Percentiles rank a stretch among this genome's conserved stretches.
phyloP scores from a whole-genome alignment of 2,329 filamentous ascomycete genomes.

The Claviceps sp. region DNA sequence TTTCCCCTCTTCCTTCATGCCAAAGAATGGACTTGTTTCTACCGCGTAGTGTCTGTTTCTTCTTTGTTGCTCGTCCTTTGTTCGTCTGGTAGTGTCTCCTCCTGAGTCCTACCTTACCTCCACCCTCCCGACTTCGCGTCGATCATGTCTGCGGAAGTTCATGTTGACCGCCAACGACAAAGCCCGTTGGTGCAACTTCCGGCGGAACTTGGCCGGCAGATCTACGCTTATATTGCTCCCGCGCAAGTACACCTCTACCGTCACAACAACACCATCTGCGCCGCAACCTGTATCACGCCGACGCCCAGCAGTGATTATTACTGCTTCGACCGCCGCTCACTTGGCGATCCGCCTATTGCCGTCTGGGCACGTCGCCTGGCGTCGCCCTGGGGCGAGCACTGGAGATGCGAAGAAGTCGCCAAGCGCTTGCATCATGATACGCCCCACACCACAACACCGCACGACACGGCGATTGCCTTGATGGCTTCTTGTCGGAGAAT shows the following conservation, averaged over 20 bases:
- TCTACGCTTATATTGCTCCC: conserved; percentile 2
- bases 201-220: conserved; percentile 2
- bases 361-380: conserved; percentile 6
- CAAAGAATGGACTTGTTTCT: not conserved
- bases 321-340: conserved; percentile 7
- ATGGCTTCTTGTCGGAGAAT: conserved; percentile 4
- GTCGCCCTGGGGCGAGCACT: conserved; percentile 5
- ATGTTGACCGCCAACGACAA: not conserved
- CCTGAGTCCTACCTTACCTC: not conserved
- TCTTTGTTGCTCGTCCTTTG: not conserved
- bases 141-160: not conserved
- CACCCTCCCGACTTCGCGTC: no score
- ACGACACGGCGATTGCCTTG: conserved; percentile 1
- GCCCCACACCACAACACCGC: not conserved
- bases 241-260: conserved; percentile 1
- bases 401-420: conserved; percentile 7
- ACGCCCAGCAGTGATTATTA: conserved; percentile 1
- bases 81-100: not conserved
- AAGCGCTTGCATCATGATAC: not conserved
- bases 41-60: not conserved
- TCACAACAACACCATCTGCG: not conserved
- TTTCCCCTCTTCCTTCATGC: not conserved
- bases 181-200: conserved; percentile 2
- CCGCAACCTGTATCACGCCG: conserved; percentile 4
- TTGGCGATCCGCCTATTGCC: conserved; percentile 4